A percentile compares a stretch with the other conserved stretches of the same genome.
phyloP scores from a whole-genome alignment of 192 early-diverging fungal genomes.

The Coemansia sp. region DNA sequence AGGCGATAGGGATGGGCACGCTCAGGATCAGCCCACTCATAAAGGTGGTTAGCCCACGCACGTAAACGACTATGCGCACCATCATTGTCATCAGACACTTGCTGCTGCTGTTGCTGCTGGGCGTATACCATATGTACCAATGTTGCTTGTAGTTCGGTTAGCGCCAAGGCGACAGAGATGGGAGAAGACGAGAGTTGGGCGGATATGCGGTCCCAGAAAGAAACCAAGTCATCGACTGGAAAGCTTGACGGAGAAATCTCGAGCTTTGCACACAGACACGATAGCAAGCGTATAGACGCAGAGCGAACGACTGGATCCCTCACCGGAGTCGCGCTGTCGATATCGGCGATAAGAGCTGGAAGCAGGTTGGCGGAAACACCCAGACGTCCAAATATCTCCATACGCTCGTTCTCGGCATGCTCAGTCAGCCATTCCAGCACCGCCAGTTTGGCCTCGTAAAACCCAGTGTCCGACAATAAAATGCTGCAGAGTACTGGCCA shows the following conservation, averaged over 20 bases:
- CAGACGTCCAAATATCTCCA: conserved; percentile 35
- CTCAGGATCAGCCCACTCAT: conserved; percentile 49
- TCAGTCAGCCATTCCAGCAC: conserved; percentile 49
- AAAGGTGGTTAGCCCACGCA: conserved; percentile 52
- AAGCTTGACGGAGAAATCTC: conserved; percentile 27
- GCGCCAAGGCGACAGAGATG: conserved; percentile 39
- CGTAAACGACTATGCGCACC: conserved; percentile 9
- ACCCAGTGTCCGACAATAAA: conserved; percentile 15
- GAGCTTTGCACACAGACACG: conserved; percentile 38
- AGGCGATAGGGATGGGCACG: conserved; percentile 40
- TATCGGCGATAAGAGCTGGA: conserved; percentile 15
- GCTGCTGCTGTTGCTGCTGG: neutral
- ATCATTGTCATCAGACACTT: neutral
- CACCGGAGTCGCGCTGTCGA: neutral
- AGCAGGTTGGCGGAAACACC: conserved; percentile 27
- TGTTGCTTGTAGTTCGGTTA: conserved; percentile 40
- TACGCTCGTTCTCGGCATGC: conserved; percentile 22
- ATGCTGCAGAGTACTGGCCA: conserved; percentile 24
- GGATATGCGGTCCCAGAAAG: conserved; percentile 35
- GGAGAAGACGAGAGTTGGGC: conserved; percentile 34
- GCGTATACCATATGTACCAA: conserved; percentile 36
- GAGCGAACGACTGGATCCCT: conserved; percentile 38
- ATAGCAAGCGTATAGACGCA: conserved; percentile 28
- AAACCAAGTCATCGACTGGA: conserved; percentile 26
- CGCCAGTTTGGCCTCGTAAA: conserved; percentile 47